These are phyloP conservation scores for Gossypium davidsonii DNA, from an alignment of 441 rosid genomes.

Conservation along the genomic window DNA sequence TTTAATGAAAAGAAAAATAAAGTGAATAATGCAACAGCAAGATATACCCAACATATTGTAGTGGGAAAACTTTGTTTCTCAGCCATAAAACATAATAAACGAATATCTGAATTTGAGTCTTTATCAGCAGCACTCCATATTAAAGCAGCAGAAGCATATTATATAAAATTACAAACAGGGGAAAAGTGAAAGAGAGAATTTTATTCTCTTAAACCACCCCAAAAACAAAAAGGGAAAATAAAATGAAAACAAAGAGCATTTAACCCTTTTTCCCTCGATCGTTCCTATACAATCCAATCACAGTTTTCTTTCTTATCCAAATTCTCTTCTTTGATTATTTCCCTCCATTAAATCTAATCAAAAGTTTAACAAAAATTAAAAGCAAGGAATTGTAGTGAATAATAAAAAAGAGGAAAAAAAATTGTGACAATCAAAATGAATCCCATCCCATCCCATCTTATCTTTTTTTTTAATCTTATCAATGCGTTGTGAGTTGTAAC, in stretches of 20 bases:
- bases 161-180: conserved; percentile 26
- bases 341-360: conserved; percentile 23
- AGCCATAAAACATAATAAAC: conserved; percentile 9
- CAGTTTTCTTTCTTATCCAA: conserved; percentile 26
- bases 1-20: not conserved
- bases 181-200: conserved; percentile 32
- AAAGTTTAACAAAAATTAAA: conserved; percentile 14
- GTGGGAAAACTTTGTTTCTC: conserved; percentile 21
- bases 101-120: conserved; percentile 21
- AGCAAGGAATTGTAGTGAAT: conserved; percentile 22
- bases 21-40: not conserved
- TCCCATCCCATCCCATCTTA: not conserved
- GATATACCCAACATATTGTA: not conserved
- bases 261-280: conserved; percentile 22
- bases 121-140: conserved; percentile 13
- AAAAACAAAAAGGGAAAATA: conserved; percentile 9
- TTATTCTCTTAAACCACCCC: conserved; percentile 34
- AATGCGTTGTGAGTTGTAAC: conserved; percentile 41
- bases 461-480: conserved; percentile 11
- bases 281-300: conserved; percentile 49
- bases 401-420: not conserved
- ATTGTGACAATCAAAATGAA: conserved; percentile 36
- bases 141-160: conserved; percentile 15
- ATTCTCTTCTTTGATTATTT: conserved; percentile 23
- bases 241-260: conserved; percentile 19